Evolutionary conservation across 2,329 filamentous ascomycete species (phyloP), one percentile per base, ranked within the genome.

Genomic region (Parafenestella ontariensis): DNA sequence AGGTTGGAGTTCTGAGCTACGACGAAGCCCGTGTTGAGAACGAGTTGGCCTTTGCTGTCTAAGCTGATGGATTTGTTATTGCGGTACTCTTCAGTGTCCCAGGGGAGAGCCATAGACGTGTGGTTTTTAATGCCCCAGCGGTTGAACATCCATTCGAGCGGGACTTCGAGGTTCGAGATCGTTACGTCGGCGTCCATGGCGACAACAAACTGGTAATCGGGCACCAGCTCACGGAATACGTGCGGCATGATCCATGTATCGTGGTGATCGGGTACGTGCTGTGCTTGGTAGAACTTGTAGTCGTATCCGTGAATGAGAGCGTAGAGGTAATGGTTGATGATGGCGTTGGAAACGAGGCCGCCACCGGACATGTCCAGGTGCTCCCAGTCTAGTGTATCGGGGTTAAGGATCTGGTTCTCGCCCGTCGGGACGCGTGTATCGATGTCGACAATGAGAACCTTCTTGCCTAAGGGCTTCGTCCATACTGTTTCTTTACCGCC

Each of bases 121-220:
- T 75, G 61, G 0, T 65, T 55, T 9, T 66, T 71, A 43, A 81
- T 70, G 49, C 77, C 72, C 80, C 80, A 82, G 36, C 77, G 72
- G 60, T 79, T 80, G 62, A 82, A 73, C 6, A 82, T 73, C 76
- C 78, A 82, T 66, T 82, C 80, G 15, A 81, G 53, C 2, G 80
- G 79, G 0, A 82, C 61, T 29, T 80, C 72, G 1, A 76, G 72
- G 49, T 81, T 71, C 0, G 72, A 66, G 47, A 81, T 73, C 6
- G 76, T 71, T 17, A 73, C 77, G 54, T 82, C 80, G 21, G 78
- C 75, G 59, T 82, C 80, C 47, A 82, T 61, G 40, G 78, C 77
- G 41, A 82, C 67, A 20, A 82, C 76, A 7, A 79, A 75, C 4
- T 76, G 66, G 63, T 82, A 78, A 1, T 70, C 56, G 21, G 70